These are phyloP conservation scores for Lentithecium fluviatile DNA, from an alignment of 495 filamentous ascomycete genomes.

Conservation along the genomic window DNA sequence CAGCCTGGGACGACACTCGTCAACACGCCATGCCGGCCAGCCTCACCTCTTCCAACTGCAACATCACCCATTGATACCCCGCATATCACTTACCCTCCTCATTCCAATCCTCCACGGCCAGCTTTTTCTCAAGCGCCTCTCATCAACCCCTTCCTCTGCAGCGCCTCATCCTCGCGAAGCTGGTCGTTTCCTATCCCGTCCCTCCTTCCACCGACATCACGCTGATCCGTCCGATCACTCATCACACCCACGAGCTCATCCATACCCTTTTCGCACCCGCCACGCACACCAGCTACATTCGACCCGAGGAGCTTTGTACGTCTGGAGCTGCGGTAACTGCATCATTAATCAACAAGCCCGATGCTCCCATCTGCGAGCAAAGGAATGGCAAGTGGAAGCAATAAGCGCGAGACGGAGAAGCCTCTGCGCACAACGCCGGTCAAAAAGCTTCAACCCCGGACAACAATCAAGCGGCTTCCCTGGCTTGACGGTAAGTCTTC, in stretches of 20 bases:
- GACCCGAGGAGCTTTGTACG: too few relatives aligned
- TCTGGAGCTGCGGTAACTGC: too few relatives aligned
- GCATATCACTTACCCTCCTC: neutral
- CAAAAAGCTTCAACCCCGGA: slow-evolving; percentile 9
- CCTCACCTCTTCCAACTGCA: neutral
- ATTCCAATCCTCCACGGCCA: neutral
- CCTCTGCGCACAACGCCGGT: neutral
- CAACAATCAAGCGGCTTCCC: slow-evolving; percentile 17
- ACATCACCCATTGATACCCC: neutral
- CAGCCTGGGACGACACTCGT: neutral
- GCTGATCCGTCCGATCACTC: neutral
- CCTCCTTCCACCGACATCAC: neutral
- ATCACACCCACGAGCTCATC: too few relatives aligned
- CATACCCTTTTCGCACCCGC: too few relatives aligned
- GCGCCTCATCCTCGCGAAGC: neutral
- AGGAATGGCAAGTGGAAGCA: neutral
- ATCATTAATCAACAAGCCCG: too few relatives aligned
- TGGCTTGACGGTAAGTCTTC: slow-evolving; percentile 33
- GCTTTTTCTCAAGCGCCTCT: neutral
- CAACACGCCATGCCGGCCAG: neutral
- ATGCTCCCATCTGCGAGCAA: neutral
- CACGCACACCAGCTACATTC: too few relatives aligned
- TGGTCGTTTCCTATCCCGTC: neutral
- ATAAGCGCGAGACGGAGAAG: neutral
- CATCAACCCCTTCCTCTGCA: neutral